Evolutionary conservation across 345 rosid species (phyloP).

Genomic region (Boechera retrofracta): DNA sequence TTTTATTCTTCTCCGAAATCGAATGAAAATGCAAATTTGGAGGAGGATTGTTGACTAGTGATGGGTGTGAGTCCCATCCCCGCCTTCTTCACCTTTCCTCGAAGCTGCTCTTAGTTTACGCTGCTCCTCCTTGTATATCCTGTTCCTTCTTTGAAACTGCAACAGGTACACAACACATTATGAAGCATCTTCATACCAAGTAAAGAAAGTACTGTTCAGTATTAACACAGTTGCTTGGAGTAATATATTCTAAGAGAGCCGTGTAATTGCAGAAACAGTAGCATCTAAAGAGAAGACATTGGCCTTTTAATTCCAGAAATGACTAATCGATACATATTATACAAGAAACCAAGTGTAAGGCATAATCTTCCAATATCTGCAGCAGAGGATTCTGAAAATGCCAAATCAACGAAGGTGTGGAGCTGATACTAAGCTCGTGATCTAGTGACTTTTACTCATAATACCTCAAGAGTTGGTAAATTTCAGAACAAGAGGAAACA

Average conservation of each 20-base stretch:
- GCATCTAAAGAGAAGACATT: constrained; percentile 5
- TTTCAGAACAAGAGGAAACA: too few relatives aligned
- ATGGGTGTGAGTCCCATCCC: constrained; percentile 50
- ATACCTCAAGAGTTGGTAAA: too few relatives aligned
- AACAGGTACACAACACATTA: constrained; percentile 24
- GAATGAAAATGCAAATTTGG: constrained; percentile 33
- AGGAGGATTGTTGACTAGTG: constrained; percentile 44
- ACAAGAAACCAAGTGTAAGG: too few relatives aligned
- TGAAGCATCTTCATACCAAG: neutral
- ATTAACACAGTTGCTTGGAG: neutral
- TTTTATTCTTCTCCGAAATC: constrained; percentile 25
- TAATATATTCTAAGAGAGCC: neutral
- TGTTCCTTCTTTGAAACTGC: constrained; percentile 93
- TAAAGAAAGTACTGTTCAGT: constrained; percentile 2
- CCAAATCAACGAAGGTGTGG: neutral
- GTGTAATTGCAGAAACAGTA: neutral
- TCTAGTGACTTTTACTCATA: too few relatives aligned
- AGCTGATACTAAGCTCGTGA: too few relatives aligned
- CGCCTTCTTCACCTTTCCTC: constrained; percentile 59
- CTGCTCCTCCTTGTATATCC: constrained; percentile 97
- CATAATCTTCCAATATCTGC: too few relatives aligned
- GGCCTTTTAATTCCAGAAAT: neutral
- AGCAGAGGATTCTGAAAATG: neutral
- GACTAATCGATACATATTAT: neutral
- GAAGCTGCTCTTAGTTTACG: constrained; percentile 89